Evolutionary conservation across 176 grass and related monocot genomes (phyloP).

Genomic region (Calamus simplicifolius): DNA sequence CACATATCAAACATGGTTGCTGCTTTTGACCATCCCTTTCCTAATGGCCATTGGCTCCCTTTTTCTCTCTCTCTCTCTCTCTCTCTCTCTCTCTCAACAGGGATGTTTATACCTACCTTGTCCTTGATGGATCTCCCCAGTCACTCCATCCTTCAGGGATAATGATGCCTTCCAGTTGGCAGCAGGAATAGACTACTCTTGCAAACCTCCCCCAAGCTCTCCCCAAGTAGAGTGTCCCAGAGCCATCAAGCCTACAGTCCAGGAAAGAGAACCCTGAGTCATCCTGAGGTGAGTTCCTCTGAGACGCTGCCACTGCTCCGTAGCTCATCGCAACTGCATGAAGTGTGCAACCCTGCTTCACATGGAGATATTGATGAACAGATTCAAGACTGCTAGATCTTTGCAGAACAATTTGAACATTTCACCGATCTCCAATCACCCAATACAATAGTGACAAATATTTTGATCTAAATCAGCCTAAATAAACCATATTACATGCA

Average conservation of each 20-base stretch:
- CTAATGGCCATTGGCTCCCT: no score
- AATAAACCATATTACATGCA: no score
- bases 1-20: no score
- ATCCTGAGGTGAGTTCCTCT: slow-evolving; percentile 67
- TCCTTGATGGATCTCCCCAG: slow-evolving; percentile 72
- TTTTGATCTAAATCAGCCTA: no score
- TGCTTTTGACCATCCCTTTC: no score
- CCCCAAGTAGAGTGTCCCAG: slow-evolving; percentile 74
- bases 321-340: slow-evolving; percentile 64
- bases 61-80: background rate
- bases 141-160: slow-evolving; percentile 82
- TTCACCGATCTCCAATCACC: no score
- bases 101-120: slow-evolving; percentile 29
- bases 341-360: slow-evolving; percentile 58
- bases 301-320: slow-evolving; percentile 89
- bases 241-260: slow-evolving; percentile 61
- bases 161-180: slow-evolving; percentile 66
- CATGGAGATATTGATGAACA: background rate
- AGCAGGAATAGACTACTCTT: slow-evolving; percentile 68
- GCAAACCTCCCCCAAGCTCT: slow-evolving; percentile 81
- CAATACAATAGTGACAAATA: no score
- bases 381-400: background rate
- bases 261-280: slow-evolving; percentile 84
- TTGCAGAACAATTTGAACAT: no score
- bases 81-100: background rate